phyloP scores from a whole-genome alignment of 192 early-diverging fungal genomes.

The Coemansia sp. region DNA sequence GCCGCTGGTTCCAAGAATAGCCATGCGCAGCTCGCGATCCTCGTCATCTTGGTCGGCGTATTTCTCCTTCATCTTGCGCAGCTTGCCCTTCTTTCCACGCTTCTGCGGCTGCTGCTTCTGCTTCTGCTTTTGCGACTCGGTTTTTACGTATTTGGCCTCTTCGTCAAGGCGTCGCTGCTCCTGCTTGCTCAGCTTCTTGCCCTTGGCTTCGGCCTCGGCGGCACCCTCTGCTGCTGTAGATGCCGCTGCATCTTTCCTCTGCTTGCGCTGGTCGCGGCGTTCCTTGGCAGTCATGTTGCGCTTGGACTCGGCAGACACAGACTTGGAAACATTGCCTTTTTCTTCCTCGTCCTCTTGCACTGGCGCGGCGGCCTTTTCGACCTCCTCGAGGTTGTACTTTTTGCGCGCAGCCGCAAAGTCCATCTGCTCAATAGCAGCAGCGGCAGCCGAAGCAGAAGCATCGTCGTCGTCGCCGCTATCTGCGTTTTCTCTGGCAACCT shows the following conservation, averaged over 20 bases:
- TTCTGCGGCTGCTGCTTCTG: constrained; percentile 42
- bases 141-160: constrained; percentile 33
- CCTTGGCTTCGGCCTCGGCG: not conserved
- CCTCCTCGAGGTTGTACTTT: constrained; percentile 56
- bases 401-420: constrained; percentile 41
- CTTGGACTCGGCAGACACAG: constrained; percentile 9
- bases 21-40: constrained; percentile 77
- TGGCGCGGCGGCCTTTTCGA: constrained; percentile 38
- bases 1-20: constrained; percentile 67
- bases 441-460: too few relatives aligned
- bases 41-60: constrained; percentile 93
- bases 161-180: constrained; percentile 33
- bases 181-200: constrained; percentile 35
- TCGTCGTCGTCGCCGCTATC: not conserved
- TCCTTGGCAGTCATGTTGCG: constrained; percentile 78
- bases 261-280: constrained; percentile 76
- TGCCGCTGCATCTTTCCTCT: constrained; percentile 8
- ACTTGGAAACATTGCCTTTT: not conserved
- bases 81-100: constrained; percentile 86
- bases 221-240: not conserved
- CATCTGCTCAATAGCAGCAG: too few relatives aligned
- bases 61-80: constrained; percentile 89
- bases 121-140: constrained; percentile 22
- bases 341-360: constrained; percentile 14
- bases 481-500: not conserved